phyloP scores from a whole-genome alignment of 768 basidiomycete genomes.

The Phanerodontia chrysosporium region DNA sequence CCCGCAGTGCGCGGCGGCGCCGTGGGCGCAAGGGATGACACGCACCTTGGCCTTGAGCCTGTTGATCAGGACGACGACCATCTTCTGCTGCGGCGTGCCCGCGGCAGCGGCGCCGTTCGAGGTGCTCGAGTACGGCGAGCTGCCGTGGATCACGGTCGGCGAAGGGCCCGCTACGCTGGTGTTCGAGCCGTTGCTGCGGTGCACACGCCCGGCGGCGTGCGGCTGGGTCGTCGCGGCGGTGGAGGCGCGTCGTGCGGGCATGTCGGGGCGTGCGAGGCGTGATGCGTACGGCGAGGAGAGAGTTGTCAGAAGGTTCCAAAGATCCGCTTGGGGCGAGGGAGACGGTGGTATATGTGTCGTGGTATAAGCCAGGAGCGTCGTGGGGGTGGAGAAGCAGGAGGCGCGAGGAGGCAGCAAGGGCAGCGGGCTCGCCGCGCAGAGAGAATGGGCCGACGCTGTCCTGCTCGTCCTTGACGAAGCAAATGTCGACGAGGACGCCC shows the following conservation, averaged over 20 bases:
- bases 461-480: slow-evolving; percentile 4
- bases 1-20: too few relatives aligned
- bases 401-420: background rate
- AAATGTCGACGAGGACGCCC: background rate
- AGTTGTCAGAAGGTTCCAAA: slow-evolving; percentile 15
- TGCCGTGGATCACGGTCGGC: slow-evolving; percentile 7
- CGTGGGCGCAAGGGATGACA: background rate
- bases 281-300: background rate
- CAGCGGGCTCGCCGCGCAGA: slow-evolving; percentile 2
- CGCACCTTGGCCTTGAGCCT: slow-evolving; percentile 77
- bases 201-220: slow-evolving; percentile 41
- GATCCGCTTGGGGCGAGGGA: slow-evolving; percentile 6
- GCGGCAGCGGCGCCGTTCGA: slow-evolving; percentile 17
- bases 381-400: background rate
- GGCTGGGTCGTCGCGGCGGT: slow-evolving; percentile 40
- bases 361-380: background rate
- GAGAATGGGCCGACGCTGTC: slow-evolving; percentile 2
- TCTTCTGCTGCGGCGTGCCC: slow-evolving; percentile 72
- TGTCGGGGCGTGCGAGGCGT: slow-evolving; percentile 11
- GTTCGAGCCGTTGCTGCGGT: slow-evolving; percentile 59
- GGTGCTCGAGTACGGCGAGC: slow-evolving; percentile 30
- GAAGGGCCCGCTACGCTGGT: slow-evolving; percentile 23
- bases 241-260: slow-evolving; percentile 59
- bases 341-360: background rate
- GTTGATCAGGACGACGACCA: slow-evolving; percentile 75